A percentile compares a stretch with the other conserved stretches of the same genome.
Evolutionary conservation across 805 yeast genomes (phyloP).

Genomic region (Myxozyma vanderwaltii): DNA sequence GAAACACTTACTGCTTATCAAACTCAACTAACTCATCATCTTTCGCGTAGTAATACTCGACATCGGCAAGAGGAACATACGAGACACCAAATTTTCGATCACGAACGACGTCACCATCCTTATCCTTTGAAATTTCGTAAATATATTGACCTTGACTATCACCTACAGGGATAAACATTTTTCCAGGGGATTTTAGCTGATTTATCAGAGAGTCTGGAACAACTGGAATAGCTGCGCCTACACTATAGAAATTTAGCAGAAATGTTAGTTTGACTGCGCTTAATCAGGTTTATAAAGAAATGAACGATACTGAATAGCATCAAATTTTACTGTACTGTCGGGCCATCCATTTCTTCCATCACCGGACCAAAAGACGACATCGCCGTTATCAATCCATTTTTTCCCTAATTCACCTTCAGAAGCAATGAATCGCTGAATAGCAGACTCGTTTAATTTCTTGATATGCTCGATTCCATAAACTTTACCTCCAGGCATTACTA

Average conservation of each 20-base stretch:
- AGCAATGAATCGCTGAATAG: constrained; percentile 4
- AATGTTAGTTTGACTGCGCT: neutral
- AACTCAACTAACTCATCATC: constrained; percentile 7
- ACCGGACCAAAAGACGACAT: constrained; percentile 18
- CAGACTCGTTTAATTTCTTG: constrained; percentile 18
- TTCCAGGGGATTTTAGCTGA: constrained; percentile 29
- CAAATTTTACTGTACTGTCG: constrained; percentile 22
- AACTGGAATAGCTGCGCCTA: constrained; percentile 24
- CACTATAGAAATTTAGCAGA: constrained; percentile 1
- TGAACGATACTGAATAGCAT: constrained; percentile 31
- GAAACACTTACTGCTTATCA: too few species aligned
- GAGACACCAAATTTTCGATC: constrained; percentile 26
- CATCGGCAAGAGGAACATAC: constrained; percentile 27
- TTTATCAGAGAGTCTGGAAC: constrained; percentile 24
- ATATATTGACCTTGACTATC: constrained; percentile 18
- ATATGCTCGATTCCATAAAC: constrained; percentile 33
- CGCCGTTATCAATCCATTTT: constrained; percentile 9
- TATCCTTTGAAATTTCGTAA: constrained; percentile 23
- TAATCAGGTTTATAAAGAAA: neutral
- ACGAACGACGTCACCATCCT: constrained; percentile 11
- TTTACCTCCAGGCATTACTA: constrained; percentile 28
- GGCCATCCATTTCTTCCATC: constrained; percentile 33
- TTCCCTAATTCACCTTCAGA: constrained; percentile 16
- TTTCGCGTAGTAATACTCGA: constrained; percentile 16
- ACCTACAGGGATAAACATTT: constrained; percentile 33